Percentiles rank a stretch among this genome's conserved stretches.
Evolutionary conservation across 2,329 filamentous ascomycete species (phyloP).

Genomic region (Cephalotrichum gorgonifer): DNA sequence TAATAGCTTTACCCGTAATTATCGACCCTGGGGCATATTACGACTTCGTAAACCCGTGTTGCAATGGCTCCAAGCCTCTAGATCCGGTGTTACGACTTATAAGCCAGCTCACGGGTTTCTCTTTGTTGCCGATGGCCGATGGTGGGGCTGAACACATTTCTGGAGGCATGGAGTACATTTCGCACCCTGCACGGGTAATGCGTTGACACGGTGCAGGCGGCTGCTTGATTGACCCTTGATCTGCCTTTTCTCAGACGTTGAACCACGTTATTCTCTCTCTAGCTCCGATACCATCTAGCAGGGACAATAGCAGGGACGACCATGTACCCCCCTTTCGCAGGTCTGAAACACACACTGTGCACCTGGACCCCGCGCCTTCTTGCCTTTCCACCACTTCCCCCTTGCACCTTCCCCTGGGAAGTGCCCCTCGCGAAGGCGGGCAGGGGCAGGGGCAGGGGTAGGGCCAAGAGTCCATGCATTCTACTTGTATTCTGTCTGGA

Average conservation of each 20-base stretch:
- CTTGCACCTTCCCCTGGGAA: background rate
- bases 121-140: too few relatives aligned
- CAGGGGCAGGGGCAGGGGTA: background rate
- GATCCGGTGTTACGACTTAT: too few relatives aligned
- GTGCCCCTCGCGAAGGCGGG: background rate
- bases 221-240: slow-evolving; percentile 6
- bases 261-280: background rate
- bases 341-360: slow-evolving; percentile 6
- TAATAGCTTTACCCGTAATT: too few relatives aligned
- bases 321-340: background rate
- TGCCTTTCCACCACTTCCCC: background rate
- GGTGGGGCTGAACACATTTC: too few relatives aligned
- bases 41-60: too few relatives aligned
- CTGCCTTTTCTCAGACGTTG: background rate
- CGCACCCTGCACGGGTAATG: background rate
- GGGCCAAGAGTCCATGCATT: background rate
- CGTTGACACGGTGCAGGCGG: background rate
- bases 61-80: too few relatives aligned
- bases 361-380: background rate
- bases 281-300: too few relatives aligned
- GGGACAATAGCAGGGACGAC: background rate
- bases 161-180: too few relatives aligned
- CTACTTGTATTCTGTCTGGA: too few relatives aligned
- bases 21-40: too few relatives aligned
- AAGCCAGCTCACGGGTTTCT: too few relatives aligned